Evolutionary conservation across 805 yeast species (phyloP).

Genomic region (Pichia phayaonensis): DNA sequence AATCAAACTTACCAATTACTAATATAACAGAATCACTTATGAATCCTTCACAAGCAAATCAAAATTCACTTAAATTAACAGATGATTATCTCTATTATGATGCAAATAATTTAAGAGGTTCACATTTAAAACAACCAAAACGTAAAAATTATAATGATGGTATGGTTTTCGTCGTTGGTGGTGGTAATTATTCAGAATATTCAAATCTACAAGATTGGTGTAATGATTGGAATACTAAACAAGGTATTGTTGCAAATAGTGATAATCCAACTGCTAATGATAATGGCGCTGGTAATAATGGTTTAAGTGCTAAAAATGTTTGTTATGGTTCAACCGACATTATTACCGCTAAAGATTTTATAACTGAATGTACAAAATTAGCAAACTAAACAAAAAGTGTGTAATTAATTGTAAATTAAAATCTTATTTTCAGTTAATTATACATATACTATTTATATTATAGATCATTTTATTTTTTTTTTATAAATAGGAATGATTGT

Average conservation of each 20-base stretch:
- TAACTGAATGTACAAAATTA: constrained; percentile 55
- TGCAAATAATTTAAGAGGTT: constrained; percentile 80
- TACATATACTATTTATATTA: constrained; percentile 11
- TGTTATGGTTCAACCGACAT: constrained; percentile 84
- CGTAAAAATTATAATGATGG: constrained; percentile 76
- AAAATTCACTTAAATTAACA: constrained; percentile 59
- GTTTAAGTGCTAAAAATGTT: constrained; percentile 39
- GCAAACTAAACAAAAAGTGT: constrained; percentile 17
- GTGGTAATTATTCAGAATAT: constrained; percentile 92
- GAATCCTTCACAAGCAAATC: constrained; percentile 67
- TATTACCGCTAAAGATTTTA: constrained; percentile 59
- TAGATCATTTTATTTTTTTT: background rate
- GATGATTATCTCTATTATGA: constrained; percentile 89
- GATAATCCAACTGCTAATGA: constrained; percentile 10
- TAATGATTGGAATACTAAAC: constrained; percentile 20
- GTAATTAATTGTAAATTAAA: background rate
- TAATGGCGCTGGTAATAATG: background rate
- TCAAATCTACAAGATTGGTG: constrained; percentile 90
- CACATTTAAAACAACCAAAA: constrained; percentile 82
- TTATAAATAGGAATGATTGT: constrained; percentile 28
- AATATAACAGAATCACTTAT: constrained; percentile 84
- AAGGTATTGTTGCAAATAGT: constrained; percentile 9
- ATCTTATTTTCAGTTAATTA: background rate
- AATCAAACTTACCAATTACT: constrained; percentile 82
- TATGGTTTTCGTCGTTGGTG: constrained; percentile 90